Evolutionary conservation across 129 eudicot species (phyloP), one percentile per base, ranked within the genome.

Genomic region (Sambucus nigra): DNA sequence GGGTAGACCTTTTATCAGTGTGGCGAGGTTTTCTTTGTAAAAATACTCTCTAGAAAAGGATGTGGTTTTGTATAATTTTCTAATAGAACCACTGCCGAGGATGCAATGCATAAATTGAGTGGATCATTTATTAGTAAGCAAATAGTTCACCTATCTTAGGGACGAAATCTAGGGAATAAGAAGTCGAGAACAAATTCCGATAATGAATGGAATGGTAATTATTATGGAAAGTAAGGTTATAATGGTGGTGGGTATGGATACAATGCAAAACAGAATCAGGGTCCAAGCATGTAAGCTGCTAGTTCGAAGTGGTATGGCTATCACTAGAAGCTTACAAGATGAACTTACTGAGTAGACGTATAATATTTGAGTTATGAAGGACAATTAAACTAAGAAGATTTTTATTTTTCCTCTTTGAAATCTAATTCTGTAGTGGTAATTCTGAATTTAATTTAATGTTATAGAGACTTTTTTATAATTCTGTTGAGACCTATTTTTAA

Each of bases 51-150:
- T 23, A 89, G 89, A 27, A 91, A 85, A 69, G 95, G 95, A 51
- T 91, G 98, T 44, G 98, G 98, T 41, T 91, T 91, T 72, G 98
- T 91, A 4, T 89, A 87, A 61, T 91, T 85, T 60, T 81, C 86
- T 24, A 82, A 70, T 68, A 91, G 95, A 65, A 63, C 83, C 65
- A 79, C 69, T 45, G 98, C 98, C 3, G 95, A 85, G 76, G 98
- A 85, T 38, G 93, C 98, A 17, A 74, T 91, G 32, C 76, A 85
- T 57, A 83, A 78, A 56, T 65, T 91, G 69, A 88, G 74, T 47
- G 95, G 95, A 26, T 61, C 94, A 3, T 83, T 79, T 41, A 91
- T 91, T 13, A 94, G 98, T 49, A 85, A 81, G 73, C 95, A 82
- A 64, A 85, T 86, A 10, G 95, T 91, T 41, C 95, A 95, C 55